A percentile compares a stretch with the other conserved stretches of the same genome.
Evolutionary conservation across 345 rosid species (phyloP).

Genomic region (Eucalyptus grandis): DNA sequence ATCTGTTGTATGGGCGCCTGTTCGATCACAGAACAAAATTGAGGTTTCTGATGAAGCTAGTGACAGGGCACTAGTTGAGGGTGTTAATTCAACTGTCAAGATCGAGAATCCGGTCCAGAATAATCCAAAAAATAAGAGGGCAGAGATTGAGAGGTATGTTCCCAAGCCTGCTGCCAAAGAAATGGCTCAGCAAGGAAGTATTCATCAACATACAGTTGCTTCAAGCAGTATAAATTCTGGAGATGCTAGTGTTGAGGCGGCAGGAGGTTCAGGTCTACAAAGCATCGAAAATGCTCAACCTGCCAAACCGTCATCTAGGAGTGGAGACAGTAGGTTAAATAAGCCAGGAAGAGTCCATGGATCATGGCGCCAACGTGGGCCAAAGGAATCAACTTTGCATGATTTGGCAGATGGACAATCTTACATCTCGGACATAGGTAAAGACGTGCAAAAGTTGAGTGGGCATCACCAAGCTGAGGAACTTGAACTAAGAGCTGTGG

Average conservation of each 20-base stretch:
- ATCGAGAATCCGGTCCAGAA: constrained; percentile 43
- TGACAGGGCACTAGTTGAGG: constrained; percentile 28
- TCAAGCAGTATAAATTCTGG: constrained; percentile 6
- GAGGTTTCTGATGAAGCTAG: constrained; percentile 38
- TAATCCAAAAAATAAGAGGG: constrained; percentile 64
- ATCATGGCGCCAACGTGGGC: constrained; percentile 59
- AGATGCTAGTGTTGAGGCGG: constrained; percentile 12
- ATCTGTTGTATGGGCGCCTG: constrained; percentile 87
- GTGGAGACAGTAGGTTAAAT: constrained; percentile 43
- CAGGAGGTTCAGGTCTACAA: constrained; percentile 17
- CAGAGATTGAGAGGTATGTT: constrained; percentile 82
- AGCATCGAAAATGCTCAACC: constrained; percentile 18
- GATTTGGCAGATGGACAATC: constrained; percentile 14
- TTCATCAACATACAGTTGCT: constrained; percentile 25
- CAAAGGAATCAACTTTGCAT: constrained; percentile 25
- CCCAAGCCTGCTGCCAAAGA: constrained; percentile 90
- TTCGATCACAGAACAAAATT: constrained; percentile 45
- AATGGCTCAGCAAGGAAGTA: constrained; percentile 56
- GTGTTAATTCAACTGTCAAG: constrained; percentile 17
- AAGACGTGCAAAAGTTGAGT: constrained; percentile 18
- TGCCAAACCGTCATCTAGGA: constrained; percentile 18
- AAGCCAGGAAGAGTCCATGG: constrained; percentile 56
- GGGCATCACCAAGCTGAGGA: constrained; percentile 34
- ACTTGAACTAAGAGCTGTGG: constrained; percentile 13
- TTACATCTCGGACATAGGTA: constrained; percentile 11